Conservation (phyloP, 2,329 filamentous ascomycete genomes). For the Madurella fahalii region DNA sequence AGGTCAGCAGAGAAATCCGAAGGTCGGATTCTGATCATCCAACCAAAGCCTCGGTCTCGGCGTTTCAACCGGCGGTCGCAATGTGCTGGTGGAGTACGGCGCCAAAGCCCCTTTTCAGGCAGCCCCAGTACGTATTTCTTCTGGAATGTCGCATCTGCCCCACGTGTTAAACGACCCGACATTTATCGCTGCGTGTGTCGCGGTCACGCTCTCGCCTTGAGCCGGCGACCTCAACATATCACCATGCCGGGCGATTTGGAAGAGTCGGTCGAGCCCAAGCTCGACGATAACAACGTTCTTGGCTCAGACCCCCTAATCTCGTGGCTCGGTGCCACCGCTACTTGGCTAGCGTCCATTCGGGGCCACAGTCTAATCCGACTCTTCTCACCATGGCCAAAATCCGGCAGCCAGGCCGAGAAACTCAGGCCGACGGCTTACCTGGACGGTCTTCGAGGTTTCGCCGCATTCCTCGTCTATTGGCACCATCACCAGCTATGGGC, state of each 20-base stretch:
- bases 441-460: slow-evolving; percentile 64
- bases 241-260: slow-evolving; percentile 15
- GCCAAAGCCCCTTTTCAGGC: too few species aligned
- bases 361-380: slow-evolving; percentile 9
- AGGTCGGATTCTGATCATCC: too few species aligned
- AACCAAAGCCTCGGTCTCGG: too few species aligned
- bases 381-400: slow-evolving; percentile 15
- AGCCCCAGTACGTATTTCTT: too few species aligned
- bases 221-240: not conserved
- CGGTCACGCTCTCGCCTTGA: not conserved
- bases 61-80: too few species aligned
- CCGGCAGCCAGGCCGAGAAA: slow-evolving; percentile 16
- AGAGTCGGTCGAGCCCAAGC: slow-evolving; percentile 13
- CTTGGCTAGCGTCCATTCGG: slow-evolving; percentile 7
- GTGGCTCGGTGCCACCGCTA: not conserved
- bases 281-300: slow-evolving; percentile 3
- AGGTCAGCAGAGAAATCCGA: too few species aligned
- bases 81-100: too few species aligned
- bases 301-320: not conserved
- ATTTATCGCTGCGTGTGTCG: not conserved
- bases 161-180: too few species aligned
- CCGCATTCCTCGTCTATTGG: slow-evolving; percentile 61
- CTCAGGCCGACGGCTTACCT: slow-evolving; percentile 55
- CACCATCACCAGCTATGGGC: slow-evolving; percentile 59
- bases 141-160: too few species aligned